Evolutionary conservation across 169 alveolate genomes (phyloP), one percentile per base, ranked within the genome.

Genomic region (Plasmodium billcollinsi): DNA sequence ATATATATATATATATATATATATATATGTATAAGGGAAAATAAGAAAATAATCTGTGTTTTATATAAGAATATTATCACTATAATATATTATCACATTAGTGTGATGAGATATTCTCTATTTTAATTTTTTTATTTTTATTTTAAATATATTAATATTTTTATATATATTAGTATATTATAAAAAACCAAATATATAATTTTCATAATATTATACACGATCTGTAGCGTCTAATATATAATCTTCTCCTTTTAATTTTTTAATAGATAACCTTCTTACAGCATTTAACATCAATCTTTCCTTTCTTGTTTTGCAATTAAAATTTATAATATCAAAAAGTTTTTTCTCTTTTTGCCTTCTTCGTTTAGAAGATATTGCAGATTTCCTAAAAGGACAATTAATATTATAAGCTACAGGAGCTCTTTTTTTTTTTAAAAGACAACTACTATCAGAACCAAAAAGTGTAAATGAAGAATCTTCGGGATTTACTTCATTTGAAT

Each of bases 321-420:
- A 90, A 49, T 73, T 89, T 24, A 94, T 93, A 56, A 90, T 91
- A 26, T 92, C 89, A 50, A 94, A 94, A n/a, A 88, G 91, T 20
- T 88, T 94, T 61, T 93, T 73, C 66, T 92, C 94, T 33, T 94
- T 88, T 66, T 72, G 92, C 43, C 95, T 78, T 47, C 96, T 88
- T 63, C 96, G 54, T 71, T 88, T 76, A 9, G 96, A 94, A 8
- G 96, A 92, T 78, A 90, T 67, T 66, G 76, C 52, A 15, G 96
- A 88, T 33, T 93, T 88, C 66, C 85, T 90, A 76, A 86, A 94
- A 14, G 95, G 96, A 58, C 90, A 75, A 43, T 86, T 92, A 9
- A 94, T 76, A 72, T 94, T 95, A 65, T 94, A 94, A 3, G 96
- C 95, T 20, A 94, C 69, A n/a, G 92, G 78, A 21, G 93, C 73